These are phyloP conservation scores for Peronospora tabacina DNA, from an alignment of 352 stramenopile species.

Conservation along the genomic window DNA sequence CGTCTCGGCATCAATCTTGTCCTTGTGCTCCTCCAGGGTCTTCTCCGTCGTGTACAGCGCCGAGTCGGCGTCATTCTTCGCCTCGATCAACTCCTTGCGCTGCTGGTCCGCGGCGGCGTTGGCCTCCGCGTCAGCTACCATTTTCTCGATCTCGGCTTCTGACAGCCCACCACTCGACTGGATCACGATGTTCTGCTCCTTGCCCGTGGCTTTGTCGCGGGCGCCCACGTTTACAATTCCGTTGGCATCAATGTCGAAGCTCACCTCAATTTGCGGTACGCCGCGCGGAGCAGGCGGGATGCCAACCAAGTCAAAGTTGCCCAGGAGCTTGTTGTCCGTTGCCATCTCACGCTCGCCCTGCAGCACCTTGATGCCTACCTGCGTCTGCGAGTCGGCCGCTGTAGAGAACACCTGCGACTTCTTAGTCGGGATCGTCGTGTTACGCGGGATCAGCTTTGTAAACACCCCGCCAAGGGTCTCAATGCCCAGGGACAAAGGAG, in stretches of 20 bases:
- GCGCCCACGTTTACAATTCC: constrained; percentile 96
- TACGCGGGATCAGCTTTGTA: constrained; percentile 95
- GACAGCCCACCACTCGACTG: constrained; percentile 91
- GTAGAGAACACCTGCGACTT: constrained; percentile 97
- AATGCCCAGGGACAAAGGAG: constrained; percentile 95
- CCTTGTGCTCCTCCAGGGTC: constrained; percentile 91
- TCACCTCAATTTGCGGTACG: constrained; percentile 96
- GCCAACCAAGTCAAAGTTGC: constrained; percentile 96
- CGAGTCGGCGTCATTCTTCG: constrained; percentile 95
- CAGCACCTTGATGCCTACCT: constrained; percentile 96
- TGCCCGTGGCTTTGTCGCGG: constrained; percentile 97
- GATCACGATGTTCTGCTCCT: constrained; percentile 98
- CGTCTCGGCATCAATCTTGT: constrained; percentile 91
- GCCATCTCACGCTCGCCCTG: constrained; percentile 98
- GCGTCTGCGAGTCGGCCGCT: constrained; percentile 95
- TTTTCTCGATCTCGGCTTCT: constrained; percentile 96
- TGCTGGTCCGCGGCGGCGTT: constrained; percentile 93
- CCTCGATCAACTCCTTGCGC: constrained; percentile 93
- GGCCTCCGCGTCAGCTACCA: constrained; percentile 95
- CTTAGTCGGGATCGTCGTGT: constrained; percentile 98
- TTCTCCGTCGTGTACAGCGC: constrained; percentile 95
- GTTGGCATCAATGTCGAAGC: constrained; percentile 98
- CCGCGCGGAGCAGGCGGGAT: constrained; percentile 94
- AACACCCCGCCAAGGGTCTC: constrained; percentile 98
- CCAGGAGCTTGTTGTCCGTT: constrained; percentile 95